Conservation (phyloP, 495 filamentous ascomycete genomes). For the Neurospora sp. region DNA sequence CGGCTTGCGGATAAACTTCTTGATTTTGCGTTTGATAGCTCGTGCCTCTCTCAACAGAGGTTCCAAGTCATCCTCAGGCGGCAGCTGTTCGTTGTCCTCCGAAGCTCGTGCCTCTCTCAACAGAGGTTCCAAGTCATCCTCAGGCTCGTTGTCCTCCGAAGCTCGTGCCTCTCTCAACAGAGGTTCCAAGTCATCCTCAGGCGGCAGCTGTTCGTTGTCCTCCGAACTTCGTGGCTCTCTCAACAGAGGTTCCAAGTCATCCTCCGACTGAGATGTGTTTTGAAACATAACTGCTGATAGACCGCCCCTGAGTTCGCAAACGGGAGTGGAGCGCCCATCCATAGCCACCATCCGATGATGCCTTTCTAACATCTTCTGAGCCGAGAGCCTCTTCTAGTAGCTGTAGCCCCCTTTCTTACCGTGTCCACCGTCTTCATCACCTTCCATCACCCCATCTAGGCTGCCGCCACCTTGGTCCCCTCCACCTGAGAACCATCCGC, state of each 20-base stretch:
- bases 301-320: background rate
- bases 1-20: background rate
- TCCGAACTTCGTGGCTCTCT: background rate
- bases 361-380: background rate
- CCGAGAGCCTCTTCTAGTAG: background rate
- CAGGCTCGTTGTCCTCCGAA: background rate
- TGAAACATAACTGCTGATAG: background rate
- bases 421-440: background rate
- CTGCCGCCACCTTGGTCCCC: background rate
- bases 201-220: background rate
- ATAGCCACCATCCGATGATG: background rate
- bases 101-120: background rate
- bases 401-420: background rate
- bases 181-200: background rate
- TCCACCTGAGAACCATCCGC: slow-evolving; percentile 30
- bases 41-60: background rate
- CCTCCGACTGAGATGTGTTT: background rate
- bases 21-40: background rate
- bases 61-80: background rate
- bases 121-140: background rate
- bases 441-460: background rate
- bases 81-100: background rate
- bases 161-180: background rate
- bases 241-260: background rate
- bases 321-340: background rate